Conservation (phyloP, 768 basidiomycete genomes). For the Boletus barrowsii region DNA sequence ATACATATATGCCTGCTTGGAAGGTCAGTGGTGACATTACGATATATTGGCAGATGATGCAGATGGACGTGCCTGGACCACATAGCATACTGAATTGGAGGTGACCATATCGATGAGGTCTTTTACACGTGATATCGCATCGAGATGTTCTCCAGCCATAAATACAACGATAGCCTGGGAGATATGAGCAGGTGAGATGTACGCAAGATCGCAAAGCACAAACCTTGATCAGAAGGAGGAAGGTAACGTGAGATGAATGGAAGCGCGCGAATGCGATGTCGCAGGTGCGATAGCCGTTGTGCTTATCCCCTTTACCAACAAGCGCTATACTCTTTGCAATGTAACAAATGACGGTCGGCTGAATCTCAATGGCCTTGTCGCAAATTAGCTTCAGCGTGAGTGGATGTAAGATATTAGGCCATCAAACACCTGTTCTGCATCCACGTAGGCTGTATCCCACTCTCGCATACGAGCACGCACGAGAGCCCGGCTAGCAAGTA, state of each 20-base stretch:
- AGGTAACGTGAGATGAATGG: not conserved
- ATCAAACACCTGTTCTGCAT: not conserved
- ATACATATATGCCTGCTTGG: not conserved
- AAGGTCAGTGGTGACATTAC: no score
- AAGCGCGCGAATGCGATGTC: not conserved
- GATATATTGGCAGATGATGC: no score
- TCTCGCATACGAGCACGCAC: not conserved
- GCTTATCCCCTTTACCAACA: not conserved
- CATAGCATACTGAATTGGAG: no score
- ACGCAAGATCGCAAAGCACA: no score
- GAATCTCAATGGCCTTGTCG: not conserved
- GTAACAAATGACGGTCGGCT: not conserved
- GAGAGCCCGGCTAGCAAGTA: not conserved
- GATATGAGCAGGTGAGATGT: no score
- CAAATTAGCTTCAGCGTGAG: not conserved
- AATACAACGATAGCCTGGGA: no score
- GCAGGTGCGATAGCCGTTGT: not conserved
- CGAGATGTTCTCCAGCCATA: not conserved
- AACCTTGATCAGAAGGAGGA: no score
- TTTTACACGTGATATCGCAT: slow-evolving; percentile 1
- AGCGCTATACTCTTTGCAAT: not conserved
- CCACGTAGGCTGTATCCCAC: not conserved
- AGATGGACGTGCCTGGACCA: no score
- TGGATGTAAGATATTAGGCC: no score
- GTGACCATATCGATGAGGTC: not conserved